Conservation (phyloP, 352 stramenopile genomes). For the Globisporangium recalcitrans region DNA sequence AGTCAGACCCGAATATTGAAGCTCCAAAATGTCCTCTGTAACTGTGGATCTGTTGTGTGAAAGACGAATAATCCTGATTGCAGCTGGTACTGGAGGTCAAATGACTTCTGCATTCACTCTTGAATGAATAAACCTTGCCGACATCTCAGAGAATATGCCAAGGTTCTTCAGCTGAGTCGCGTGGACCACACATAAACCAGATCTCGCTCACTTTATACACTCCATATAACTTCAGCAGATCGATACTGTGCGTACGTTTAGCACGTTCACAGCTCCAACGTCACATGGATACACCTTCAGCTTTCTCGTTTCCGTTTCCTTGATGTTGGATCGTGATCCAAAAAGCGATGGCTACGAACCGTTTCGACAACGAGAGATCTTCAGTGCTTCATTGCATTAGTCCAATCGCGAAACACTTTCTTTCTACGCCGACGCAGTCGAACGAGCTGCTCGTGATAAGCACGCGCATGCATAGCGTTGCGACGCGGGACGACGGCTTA, state of each 20-base stretch:
- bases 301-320: no score
- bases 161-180: not conserved
- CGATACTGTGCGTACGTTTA: not conserved
- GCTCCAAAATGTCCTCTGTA: not conserved
- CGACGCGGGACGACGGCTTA: not conserved
- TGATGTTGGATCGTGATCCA: no score
- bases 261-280: not conserved
- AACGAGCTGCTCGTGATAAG: not conserved
- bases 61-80: not conserved
- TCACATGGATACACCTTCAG: not conserved
- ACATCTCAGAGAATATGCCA: not conserved
- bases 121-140: not conserved
- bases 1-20: no score
- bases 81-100: not conserved
- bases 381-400: not conserved
- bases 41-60: not conserved
- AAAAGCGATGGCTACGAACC: not conserved
- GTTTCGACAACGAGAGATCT: not conserved
- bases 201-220: not conserved
- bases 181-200: constrained; percentile 9
- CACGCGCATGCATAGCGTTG: not conserved
- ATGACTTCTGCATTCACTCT: not conserved
- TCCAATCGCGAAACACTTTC: not conserved
- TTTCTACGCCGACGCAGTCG: not conserved
- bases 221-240: not conserved